Percentiles rank a stretch among this genome's conserved stretches.
Evolutionary conservation across 164 flowering plant species (phyloP).

Genomic region (Vitis cinerea): DNA sequence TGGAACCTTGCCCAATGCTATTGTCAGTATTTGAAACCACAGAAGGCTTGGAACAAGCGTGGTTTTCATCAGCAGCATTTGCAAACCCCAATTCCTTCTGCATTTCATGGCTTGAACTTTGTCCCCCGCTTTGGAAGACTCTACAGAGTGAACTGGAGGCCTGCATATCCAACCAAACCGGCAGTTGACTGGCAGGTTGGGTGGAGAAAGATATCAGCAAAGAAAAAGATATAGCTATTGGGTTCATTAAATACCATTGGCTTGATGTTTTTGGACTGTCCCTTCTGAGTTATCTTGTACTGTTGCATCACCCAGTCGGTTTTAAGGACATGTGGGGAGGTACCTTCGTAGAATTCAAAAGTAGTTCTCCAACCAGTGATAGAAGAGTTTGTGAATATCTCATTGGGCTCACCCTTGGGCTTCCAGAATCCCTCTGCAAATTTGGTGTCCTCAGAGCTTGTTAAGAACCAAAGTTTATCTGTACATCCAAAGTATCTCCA

Average conservation of each 20-base stretch:
- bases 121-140: constrained; percentile 29
- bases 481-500: constrained; percentile 19
- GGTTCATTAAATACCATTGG: constrained; percentile 28
- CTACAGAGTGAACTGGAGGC: constrained; percentile 38
- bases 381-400: constrained; percentile 19
- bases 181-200: constrained; percentile 25
- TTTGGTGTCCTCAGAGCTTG: constrained; percentile 22
- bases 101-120: constrained; percentile 7
- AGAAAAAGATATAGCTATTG: not conserved
- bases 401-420: constrained; percentile 30
- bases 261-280: constrained; percentile 12
- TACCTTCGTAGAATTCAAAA: constrained; percentile 37
- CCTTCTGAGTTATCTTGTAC: constrained; percentile 34
- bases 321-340: constrained; percentile 28
- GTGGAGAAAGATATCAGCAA: constrained; percentile 5
- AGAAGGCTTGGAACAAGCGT: not conserved
- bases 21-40: not conserved
- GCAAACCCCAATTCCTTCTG: constrained; percentile 4
- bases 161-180: constrained; percentile 44
- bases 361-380: constrained; percentile 52
- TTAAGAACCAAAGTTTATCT: constrained; percentile 46
- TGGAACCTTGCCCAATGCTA: constrained; percentile 11
- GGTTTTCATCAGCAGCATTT: not conserved
- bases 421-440: constrained; percentile 46
- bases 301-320: constrained; percentile 61